A percentile compares a stretch with the other conserved stretches of the same genome.
Evolutionary conservation across 2,329 filamentous ascomycete genomes (phyloP).

Genomic region (Cordyceps javanica): DNA sequence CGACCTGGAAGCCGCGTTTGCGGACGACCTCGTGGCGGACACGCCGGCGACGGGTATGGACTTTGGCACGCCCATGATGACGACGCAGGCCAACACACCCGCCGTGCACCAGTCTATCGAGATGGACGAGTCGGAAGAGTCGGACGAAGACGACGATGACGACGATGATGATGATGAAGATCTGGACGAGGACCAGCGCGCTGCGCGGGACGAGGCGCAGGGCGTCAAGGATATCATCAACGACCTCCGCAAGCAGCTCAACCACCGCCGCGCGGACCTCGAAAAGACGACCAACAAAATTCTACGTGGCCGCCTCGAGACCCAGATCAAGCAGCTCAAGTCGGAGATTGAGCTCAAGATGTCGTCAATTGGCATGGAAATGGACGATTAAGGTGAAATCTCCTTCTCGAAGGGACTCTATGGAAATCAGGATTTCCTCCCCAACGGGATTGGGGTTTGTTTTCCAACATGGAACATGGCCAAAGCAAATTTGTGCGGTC

Average conservation of each 20-base stretch:
- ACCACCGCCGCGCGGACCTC: conserved; percentile 38
- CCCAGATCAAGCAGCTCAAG: conserved; percentile 42
- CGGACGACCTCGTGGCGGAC: conserved; percentile 31
- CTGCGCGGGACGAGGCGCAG: conserved; percentile 43
- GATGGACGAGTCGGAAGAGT: conserved; percentile 39
- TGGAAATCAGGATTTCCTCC: too few relatives aligned
- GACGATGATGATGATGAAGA: conserved; percentile 49
- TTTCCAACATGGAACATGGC: background rate
- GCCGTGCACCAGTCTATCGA: conserved; percentile 41
- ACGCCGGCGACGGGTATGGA: conserved; percentile 38
- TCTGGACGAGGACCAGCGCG: conserved; percentile 47
- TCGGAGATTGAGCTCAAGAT: conserved; percentile 40
- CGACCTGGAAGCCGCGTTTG: conserved; percentile 50
- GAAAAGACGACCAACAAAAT: conserved; percentile 40
- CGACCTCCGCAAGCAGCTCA: conserved; percentile 46
- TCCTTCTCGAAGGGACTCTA: too few relatives aligned
- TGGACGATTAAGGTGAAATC: conserved; percentile 25
- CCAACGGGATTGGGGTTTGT: too few relatives aligned
- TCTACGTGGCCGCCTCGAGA: conserved; percentile 43
- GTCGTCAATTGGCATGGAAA: conserved; percentile 36
- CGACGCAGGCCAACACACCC: conserved; percentile 37
- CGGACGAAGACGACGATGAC: conserved; percentile 39
- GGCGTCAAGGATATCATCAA: conserved; percentile 50
- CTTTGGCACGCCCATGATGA: conserved; percentile 40
- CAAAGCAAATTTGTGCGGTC: background rate